Evolutionary conservation across 345 rosid species (phyloP).

Genomic region (Luvunga scandens): DNA sequence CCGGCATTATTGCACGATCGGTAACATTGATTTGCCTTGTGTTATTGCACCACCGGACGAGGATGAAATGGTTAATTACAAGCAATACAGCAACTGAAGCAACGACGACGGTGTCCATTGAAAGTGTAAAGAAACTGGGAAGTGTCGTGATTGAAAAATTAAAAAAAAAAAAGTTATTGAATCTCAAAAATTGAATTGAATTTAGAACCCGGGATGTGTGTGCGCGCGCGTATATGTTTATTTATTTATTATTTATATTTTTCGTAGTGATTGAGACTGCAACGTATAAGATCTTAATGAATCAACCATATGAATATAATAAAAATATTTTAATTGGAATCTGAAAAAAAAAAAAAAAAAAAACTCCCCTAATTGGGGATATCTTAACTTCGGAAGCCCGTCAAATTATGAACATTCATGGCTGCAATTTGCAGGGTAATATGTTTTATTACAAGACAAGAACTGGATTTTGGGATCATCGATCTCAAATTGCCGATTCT

Average conservation of each 20-base stretch:
- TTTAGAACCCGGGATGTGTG: not conserved
- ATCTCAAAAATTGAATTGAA: not conserved
- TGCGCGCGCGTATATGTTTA: too few relatives aligned
- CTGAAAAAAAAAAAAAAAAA: not conserved
- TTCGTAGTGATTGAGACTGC: not conserved
- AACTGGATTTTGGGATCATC: not conserved
- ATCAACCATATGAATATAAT: not conserved
- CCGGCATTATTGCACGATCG: not conserved
- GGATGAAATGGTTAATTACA: slow-evolving; percentile 1
- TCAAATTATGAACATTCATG: not conserved
- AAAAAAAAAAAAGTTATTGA: not conserved
- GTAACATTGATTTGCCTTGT: not conserved
- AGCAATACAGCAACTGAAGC: not conserved
- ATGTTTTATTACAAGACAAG: not conserved
- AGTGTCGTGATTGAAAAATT: not conserved
- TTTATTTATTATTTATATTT: not conserved
- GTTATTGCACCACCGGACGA: not conserved
- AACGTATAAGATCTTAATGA: not conserved
- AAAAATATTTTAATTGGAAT: not conserved
- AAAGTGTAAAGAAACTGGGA: not conserved
- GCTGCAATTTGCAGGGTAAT: not conserved
- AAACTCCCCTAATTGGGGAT: not conserved
- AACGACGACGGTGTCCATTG: not conserved
- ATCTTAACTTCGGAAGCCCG: not conserved
- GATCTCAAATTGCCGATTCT: not conserved